These are phyloP conservation scores for Vinca major DNA, from an alignment of 305 asterid genomes.

Conservation along the genomic window DNA sequence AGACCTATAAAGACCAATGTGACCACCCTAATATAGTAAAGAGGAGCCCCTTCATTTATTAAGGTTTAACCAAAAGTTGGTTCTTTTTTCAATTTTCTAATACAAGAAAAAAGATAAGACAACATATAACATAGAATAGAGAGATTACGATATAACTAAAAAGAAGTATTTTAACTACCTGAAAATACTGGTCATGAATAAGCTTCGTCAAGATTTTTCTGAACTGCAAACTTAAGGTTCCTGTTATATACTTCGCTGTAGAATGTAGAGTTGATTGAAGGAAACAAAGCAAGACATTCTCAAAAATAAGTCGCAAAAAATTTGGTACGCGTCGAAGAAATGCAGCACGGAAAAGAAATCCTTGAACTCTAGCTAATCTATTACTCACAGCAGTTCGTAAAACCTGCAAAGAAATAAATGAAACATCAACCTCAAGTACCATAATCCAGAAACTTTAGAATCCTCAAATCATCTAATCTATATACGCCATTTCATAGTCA, in stretches of 20 bases:
- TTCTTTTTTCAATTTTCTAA: neutral
- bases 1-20: neutral
- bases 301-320: slow-evolving; percentile 83
- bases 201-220: slow-evolving; percentile 78
- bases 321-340: slow-evolving; percentile 93
- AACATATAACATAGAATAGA: neutral
- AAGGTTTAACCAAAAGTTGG: neutral
- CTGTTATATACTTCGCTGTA: slow-evolving; percentile 85
- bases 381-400: slow-evolving; percentile 87
- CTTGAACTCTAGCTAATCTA: slow-evolving; percentile 97
- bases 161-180: slow-evolving; percentile 40
- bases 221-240: slow-evolving; percentile 86
- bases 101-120: neutral
- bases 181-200: slow-evolving; percentile 81
- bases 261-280: slow-evolving; percentile 82
- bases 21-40: neutral
- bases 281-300: slow-evolving; percentile 81
- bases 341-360: slow-evolving; percentile 91
- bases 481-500: neutral
- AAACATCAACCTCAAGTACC: slow-evolving; percentile 11
- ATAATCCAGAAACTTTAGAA: slow-evolving; percentile 6
- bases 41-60: neutral
- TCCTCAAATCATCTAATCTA: neutral
- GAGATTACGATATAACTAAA: neutral
- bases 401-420: slow-evolving; percentile 46